phyloP scores from a whole-genome alignment of 202 grass and related monocot species.

The Hordeum pubiflorum region DNA sequence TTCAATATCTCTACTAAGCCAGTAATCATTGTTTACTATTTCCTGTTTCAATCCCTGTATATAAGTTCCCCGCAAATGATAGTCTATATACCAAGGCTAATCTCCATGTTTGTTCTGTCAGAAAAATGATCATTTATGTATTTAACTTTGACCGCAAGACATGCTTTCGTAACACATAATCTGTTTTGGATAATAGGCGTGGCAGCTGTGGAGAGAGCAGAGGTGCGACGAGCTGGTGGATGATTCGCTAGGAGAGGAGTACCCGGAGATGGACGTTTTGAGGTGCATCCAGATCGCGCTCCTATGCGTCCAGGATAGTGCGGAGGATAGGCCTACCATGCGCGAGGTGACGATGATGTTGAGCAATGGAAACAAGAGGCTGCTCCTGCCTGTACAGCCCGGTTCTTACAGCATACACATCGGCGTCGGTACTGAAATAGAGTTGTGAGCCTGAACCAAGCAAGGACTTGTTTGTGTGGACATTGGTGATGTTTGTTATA shows the following conservation, averaged over 20 bases:
- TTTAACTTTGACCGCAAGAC: too few species aligned
- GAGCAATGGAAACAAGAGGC: not conserved
- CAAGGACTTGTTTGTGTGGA: not conserved
- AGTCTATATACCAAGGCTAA: not conserved
- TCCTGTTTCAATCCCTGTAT: not conserved
- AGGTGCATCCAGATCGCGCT: slow-evolving; percentile 6
- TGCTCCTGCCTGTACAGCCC: not conserved
- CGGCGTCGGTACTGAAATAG: not conserved
- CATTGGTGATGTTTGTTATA: not conserved
- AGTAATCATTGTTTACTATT: not conserved
- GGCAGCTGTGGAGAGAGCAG: not conserved
- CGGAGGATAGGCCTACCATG: slow-evolving; percentile 11
- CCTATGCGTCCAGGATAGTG: not conserved
- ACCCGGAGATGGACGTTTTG: slow-evolving; percentile 2
- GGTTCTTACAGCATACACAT: not conserved
- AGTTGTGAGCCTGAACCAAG: not conserved
- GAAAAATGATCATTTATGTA: not conserved
- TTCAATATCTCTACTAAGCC: not conserved
- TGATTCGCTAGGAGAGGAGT: not conserved
- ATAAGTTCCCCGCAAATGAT: too few species aligned
- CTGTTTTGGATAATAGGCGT: not conserved
- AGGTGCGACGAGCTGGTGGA: slow-evolving; percentile 8
- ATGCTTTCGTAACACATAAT: not conserved
- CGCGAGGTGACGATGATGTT: not conserved
- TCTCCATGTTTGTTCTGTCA: too few species aligned